Evolutionary conservation across 768 basidiomycete genomes (phyloP).

Genomic region (Gloeostereum incarnatum): DNA sequence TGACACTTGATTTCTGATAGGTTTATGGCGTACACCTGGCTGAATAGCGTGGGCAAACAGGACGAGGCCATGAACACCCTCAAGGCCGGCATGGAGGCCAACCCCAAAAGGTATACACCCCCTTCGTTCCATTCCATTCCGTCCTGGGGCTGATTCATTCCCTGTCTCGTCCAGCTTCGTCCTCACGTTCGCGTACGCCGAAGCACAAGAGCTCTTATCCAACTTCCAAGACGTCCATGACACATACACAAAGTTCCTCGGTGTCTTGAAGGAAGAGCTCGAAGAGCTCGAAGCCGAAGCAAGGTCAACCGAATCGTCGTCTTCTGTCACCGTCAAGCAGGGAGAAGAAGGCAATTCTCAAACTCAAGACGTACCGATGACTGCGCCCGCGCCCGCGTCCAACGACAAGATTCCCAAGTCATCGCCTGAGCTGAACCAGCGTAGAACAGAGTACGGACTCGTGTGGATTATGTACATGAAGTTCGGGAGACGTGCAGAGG

Average conservation of each 20-base stretch:
- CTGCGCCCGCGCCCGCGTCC: too few relatives aligned
- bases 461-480: constrained; percentile 92
- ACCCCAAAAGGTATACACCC: constrained; percentile 57
- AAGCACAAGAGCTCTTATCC: constrained; percentile 39
- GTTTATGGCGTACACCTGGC: constrained; percentile 89
- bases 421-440: constrained; percentile 36
- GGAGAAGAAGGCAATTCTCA: constrained; percentile 11
- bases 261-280: constrained; percentile 51
- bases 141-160: background rate
- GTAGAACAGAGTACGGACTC: constrained; percentile 64
- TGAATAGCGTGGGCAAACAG: constrained; percentile 57
- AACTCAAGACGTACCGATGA: too few relatives aligned
- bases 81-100: constrained; percentile 81
- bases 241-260: constrained; percentile 66
- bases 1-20: constrained; percentile 26
- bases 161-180: constrained; percentile 49
- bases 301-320: background rate
- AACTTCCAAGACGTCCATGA: constrained; percentile 59
- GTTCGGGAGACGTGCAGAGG: constrained; percentile 82
- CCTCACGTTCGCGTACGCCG: constrained; percentile 84
- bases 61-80: constrained; percentile 81
- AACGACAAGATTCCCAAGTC: too few relatives aligned
- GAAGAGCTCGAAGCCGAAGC: constrained; percentile 40
- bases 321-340: background rate
- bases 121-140: background rate